phyloP scores from a whole-genome alignment of 352 stramenopile genomes.

The Phytophthora ohioensis region DNA sequence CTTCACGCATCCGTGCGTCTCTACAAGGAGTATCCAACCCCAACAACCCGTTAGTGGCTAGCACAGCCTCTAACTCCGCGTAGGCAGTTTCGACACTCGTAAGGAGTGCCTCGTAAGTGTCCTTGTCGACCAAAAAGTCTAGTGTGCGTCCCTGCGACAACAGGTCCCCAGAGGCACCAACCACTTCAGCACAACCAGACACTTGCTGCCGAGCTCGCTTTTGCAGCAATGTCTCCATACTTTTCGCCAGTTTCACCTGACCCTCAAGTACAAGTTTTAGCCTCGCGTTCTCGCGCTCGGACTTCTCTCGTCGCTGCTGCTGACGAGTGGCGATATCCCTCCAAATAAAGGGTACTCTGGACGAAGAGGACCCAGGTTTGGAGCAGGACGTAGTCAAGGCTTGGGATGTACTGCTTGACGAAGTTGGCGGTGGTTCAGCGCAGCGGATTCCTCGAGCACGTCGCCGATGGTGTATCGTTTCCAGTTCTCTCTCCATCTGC shows the following conservation, averaged over 20 bases:
- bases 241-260: conserved; percentile 60
- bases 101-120: conserved; percentile 42
- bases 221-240: conserved; percentile 55
- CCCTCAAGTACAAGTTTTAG: conserved; percentile 57
- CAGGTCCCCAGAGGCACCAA: conserved; percentile 18
- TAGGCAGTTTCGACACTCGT: conserved; percentile 44
- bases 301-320: conserved; percentile 48
- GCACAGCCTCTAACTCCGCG: conserved; percentile 36
- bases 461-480: conserved; percentile 26
- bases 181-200: conserved; percentile 38
- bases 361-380: conserved; percentile 7
- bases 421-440: conserved; percentile 9
- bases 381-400: conserved; percentile 4
- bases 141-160: conserved; percentile 31
- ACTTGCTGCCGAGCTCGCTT: conserved; percentile 47
- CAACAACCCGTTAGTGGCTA: conserved; percentile 40
- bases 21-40: conserved; percentile 31
- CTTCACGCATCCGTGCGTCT: conserved; percentile 43
- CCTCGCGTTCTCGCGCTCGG: conserved; percentile 60
- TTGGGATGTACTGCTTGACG: neutral
- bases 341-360: conserved; percentile 42
- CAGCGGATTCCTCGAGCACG: conserved; percentile 15
- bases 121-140: conserved; percentile 43
- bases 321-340: conserved; percentile 55
- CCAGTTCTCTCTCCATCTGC: conserved; percentile 43